Base-by-base conservation (phyloP, 2,329 filamentous ascomycete species). In the Hypoxylon sp. region DNA sequence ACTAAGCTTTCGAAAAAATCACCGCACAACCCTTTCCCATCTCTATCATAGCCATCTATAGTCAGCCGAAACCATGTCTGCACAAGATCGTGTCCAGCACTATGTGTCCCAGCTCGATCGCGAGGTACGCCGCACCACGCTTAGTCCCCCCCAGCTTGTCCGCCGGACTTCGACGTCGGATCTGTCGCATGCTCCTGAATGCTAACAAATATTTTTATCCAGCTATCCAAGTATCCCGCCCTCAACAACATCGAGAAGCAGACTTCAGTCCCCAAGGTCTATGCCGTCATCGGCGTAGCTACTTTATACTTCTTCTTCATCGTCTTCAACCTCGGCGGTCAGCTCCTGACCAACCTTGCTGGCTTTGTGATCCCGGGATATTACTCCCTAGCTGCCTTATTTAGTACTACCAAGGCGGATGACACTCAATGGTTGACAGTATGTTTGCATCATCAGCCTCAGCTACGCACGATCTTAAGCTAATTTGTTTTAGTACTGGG, bases 241-340 rank as follows among this genome's bases (percentile, higher is more conserved):
- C 88, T 96, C 80, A 92, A 90, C 87, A 93, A 95, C 84, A 87
- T 96, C 77, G 93, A 97, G 88, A 92, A 91, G 87, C 90, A 92
- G 82, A 92, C 91, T 72, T 90, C 88, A 65, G 87, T 96, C 55
- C 93, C 93, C 79, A 97, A 97, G 87, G 91, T 92, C 77, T 96
- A 97, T 80, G 91, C 89, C 73, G 87, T 92, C 78, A 90, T 95
- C 75, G 93, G 93, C 75, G 79, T 93, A 65, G 91, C 82, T 67
- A 90, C 90, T 56, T 88, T 94, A 73, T 97, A 97, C 87, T 93
- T 96, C 84, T 93, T 95, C 85, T 89, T 96, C 75, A 93, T 96
- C 83, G 90, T 96, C 84, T 94, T 97, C 87, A 97, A 97, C 88
- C 92, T 96, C 72, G 93, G 91, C 72, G 93, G 93, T 75, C 92